Conservation (phyloP, 345 rosid species). For the Populus alba region DNA sequence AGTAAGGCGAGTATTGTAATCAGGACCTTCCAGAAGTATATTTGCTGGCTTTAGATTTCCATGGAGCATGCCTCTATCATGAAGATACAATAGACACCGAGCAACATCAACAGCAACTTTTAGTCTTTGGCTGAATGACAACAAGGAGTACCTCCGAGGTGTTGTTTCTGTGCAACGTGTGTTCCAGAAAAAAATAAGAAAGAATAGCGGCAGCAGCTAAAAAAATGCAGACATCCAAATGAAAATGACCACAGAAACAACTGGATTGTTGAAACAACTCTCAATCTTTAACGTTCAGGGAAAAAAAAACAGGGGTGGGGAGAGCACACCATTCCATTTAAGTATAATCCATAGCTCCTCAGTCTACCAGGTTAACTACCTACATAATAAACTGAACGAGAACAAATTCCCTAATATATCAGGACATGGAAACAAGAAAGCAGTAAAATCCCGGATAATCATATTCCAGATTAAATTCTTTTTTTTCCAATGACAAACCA, state of each 20-base stretch:
- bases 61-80: slow-evolving; percentile 75
- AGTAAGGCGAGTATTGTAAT: slow-evolving; percentile 48
- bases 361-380: background rate
- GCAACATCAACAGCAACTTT: slow-evolving; percentile 80
- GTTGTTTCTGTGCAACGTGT: slow-evolving; percentile 66
- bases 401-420: background rate
- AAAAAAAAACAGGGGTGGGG: background rate
- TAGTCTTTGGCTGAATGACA: slow-evolving; percentile 76
- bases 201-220: background rate
- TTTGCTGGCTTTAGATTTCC: slow-evolving; percentile 90
- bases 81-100: slow-evolving; percentile 65
- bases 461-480: background rate
- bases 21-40: slow-evolving; percentile 59
- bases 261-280: background rate
- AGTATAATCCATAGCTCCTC: background rate
- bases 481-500: background rate
- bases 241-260: background rate
- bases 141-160: slow-evolving; percentile 75
- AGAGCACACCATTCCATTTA: background rate
- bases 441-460: background rate
- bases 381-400: background rate
- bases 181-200: background rate
- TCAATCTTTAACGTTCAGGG: background rate
- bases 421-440: too few species aligned
- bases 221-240: background rate